Conservation (phyloP, 2,329 filamentous ascomycete genomes). For the Massarina eburnea region DNA sequence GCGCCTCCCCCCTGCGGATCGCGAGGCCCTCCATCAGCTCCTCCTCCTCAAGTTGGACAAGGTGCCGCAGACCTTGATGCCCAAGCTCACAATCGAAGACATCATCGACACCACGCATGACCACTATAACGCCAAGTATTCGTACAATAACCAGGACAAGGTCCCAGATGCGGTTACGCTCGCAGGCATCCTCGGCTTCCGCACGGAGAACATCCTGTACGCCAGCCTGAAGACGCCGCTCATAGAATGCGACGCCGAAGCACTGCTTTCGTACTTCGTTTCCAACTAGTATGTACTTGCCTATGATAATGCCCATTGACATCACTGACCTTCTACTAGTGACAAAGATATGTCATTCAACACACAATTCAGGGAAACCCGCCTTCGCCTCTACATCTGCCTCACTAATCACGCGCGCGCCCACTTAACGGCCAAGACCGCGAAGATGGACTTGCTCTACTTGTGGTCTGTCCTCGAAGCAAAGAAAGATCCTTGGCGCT, state of each 20-base stretch:
- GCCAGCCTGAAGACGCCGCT: neutral
- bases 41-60: no score
- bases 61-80: no score
- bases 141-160: no score
- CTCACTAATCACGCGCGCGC: neutral
- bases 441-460: neutral
- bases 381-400: neutral
- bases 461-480: neutral
- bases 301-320: no score
- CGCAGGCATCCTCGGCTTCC: neutral
- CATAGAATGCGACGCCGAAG: neutral
- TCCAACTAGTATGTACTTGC: no score
- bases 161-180: neutral
- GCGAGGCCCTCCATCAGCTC: no score
- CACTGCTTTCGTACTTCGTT: neutral
- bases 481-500: neutral
- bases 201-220: neutral
- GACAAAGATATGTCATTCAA: neutral
- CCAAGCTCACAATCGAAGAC: no score
- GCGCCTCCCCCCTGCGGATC: no score
- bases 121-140: no score
- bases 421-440: neutral
- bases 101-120: no score
- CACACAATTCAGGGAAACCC: neutral
- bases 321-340: no score